A percentile compares a stretch with the other conserved stretches of the same genome.
Evolutionary conservation across 495 filamentous ascomycete species (phyloP).

Genomic region (Parathielavia hyrcaniae): DNA sequence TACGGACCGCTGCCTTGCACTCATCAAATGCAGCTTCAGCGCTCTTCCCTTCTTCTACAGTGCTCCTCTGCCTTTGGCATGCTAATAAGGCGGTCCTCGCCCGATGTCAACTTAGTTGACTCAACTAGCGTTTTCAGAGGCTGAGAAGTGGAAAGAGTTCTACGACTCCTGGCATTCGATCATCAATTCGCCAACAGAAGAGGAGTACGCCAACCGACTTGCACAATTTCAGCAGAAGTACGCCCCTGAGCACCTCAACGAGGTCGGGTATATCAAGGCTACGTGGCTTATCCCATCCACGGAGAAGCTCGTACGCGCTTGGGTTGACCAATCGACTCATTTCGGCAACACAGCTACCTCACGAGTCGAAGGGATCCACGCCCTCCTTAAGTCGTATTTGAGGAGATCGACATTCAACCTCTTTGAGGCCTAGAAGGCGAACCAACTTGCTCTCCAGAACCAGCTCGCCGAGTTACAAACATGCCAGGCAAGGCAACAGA

Average conservation of each 20-base stretch:
- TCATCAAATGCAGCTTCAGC: constrained; percentile 3
- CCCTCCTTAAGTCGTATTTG: constrained; percentile 2
- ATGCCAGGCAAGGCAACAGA: not conserved
- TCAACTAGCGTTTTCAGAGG: not conserved
- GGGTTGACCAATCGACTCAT: constrained; percentile 3
- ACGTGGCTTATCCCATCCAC: constrained; percentile 4
- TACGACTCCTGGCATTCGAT: constrained; percentile 3
- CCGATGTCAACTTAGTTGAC: too few species aligned
- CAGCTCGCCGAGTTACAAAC: not conserved
- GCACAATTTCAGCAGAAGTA: not conserved
- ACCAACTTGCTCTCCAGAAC: constrained; percentile 1
- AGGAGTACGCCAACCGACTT: not conserved
- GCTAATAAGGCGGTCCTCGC: not conserved
- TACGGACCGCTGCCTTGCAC: too few species aligned
- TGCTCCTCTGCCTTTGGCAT: constrained; percentile 1
- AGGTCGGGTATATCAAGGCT: constrained; percentile 3
- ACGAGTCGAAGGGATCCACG: not conserved
- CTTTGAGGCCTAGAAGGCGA: constrained; percentile 3
- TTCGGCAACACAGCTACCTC: constrained; percentile 8
- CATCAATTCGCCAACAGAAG: not conserved
- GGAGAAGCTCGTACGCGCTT: not conserved
- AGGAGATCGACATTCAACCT: constrained; percentile 1
- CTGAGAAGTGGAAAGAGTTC: constrained; percentile 1
- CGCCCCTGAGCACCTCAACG: not conserved
- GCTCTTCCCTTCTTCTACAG: constrained; percentile 1